Conservation (phyloP, 495 filamentous ascomycete species). For the Melanomma pulvis-pyrius region DNA sequence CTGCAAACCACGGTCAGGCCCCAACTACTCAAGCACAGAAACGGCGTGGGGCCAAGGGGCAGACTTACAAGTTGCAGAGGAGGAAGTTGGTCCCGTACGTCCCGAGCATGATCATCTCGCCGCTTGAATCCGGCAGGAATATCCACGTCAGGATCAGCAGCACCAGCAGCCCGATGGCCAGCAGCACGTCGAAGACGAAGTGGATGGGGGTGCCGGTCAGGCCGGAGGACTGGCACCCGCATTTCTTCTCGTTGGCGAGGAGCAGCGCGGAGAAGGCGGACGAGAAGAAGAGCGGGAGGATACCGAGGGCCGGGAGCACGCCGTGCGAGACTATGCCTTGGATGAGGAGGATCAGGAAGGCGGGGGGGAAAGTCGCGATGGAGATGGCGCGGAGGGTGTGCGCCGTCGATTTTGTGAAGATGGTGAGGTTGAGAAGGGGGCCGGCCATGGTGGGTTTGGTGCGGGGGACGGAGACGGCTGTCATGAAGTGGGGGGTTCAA, state of each 20-base stretch:
- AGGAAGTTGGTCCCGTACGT: slow-evolving; percentile 31
- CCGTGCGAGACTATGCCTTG: slow-evolving; percentile 15
- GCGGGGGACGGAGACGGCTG: not conserved
- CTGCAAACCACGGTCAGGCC: not conserved
- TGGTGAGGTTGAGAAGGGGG: slow-evolving; percentile 8
- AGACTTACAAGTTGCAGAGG: slow-evolving; percentile 26
- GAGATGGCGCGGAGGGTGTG: slow-evolving; percentile 26
- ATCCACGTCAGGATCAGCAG: slow-evolving; percentile 28
- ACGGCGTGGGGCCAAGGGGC: not conserved
- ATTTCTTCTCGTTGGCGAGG: slow-evolving; percentile 15
- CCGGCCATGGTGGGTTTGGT: slow-evolving; percentile 2
- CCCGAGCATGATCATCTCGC: slow-evolving; percentile 22
- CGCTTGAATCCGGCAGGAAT: not conserved
- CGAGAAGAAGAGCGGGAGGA: slow-evolving; percentile 27
- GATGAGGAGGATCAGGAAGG: slow-evolving; percentile 30
- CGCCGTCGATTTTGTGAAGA: slow-evolving; percentile 14
- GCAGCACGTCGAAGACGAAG: slow-evolving; percentile 7
- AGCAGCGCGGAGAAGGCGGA: slow-evolving; percentile 19
- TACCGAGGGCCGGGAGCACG: slow-evolving; percentile 21
- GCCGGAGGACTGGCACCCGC: slow-evolving; percentile 17
- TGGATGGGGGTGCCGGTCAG: slow-evolving; percentile 20
- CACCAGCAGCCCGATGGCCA: slow-evolving; percentile 13
- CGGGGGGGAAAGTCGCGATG: slow-evolving; percentile 22
- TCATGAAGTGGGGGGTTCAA: too few species aligned
- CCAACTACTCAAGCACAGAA: not conserved